Conservation (phyloP, 2,329 filamentous ascomycete species). For the Alternaria arbusti region DNA sequence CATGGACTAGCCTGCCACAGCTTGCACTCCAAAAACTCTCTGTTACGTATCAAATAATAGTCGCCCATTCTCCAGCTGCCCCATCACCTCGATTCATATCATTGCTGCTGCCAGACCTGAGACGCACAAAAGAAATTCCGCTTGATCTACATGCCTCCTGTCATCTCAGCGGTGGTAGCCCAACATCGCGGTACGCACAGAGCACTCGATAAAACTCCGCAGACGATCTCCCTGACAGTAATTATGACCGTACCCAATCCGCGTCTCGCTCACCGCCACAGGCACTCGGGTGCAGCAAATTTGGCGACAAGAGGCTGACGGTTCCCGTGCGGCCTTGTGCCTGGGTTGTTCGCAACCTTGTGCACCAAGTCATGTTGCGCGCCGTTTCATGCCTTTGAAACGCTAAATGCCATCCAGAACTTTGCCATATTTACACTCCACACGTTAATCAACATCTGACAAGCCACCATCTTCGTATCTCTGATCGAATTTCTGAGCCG, state of each 20-base stretch:
- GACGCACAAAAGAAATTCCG: conserved; percentile 13
- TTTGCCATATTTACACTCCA: not conserved
- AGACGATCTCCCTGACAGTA: conserved; percentile 31
- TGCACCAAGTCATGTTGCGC: conserved; percentile 8
- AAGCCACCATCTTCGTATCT: not conserved
- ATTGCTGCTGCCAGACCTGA: conserved; percentile 7
- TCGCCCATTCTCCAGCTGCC: conserved; percentile 15
- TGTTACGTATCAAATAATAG: conserved; percentile 32
- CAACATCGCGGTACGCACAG: conserved; percentile 25
- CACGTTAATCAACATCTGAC: conserved; percentile 19
- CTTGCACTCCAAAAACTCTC: conserved; percentile 1
- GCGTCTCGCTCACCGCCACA: conserved; percentile 30
- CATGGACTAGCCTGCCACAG: conserved; percentile 21
- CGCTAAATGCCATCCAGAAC: not conserved
- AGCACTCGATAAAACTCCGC: conserved; percentile 25
- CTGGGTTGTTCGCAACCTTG: conserved; percentile 1
- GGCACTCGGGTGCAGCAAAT: conserved; percentile 8
- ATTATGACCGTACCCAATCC: conserved; percentile 24
- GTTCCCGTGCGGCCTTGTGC: conserved; percentile 1
- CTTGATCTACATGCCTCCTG: conserved; percentile 17
- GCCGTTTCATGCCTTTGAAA: conserved; percentile 17
- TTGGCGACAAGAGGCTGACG: conserved; percentile 7
- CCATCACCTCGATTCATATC: not conserved
- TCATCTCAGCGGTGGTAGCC: conserved; percentile 25
- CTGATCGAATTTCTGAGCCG: not conserved